A percentile compares a stretch with the other conserved stretches of the same genome.
Evolutionary conservation across 768 basidiomycete genomes (phyloP).

Genomic region (Clitopilus hobsonii): DNA sequence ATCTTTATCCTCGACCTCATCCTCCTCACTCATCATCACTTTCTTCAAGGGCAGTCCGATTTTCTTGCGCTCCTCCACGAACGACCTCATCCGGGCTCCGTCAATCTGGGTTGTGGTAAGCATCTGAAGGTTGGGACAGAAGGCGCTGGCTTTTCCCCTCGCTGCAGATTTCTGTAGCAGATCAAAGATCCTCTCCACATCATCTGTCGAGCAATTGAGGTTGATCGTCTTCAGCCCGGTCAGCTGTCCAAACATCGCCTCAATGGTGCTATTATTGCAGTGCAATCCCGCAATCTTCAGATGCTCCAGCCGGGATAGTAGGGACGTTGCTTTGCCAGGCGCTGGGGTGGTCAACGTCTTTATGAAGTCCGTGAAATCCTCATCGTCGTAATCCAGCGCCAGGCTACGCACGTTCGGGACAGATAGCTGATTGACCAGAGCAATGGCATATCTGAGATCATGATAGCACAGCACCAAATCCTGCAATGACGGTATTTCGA

Average conservation of each 20-base stretch:
- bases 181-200: constrained; percentile 26
- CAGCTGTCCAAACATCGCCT: constrained; percentile 43
- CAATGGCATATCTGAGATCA: constrained; percentile 28
- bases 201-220: constrained; percentile 25
- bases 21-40: constrained; percentile 42
- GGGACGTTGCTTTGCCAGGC: constrained; percentile 32
- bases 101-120: constrained; percentile 42
- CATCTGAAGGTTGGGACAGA: constrained; percentile 47
- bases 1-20: constrained; percentile 35
- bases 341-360: constrained; percentile 35
- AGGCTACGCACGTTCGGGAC: constrained; percentile 35
- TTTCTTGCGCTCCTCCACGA: constrained; percentile 38
- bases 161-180: constrained; percentile 14
- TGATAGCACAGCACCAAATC: constrained; percentile 36
- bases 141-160: constrained; percentile 18
- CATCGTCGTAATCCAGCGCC: constrained; percentile 52
- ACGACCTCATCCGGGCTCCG: constrained; percentile 32
- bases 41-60: constrained; percentile 41
- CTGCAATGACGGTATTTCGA: constrained; percentile 35
- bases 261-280: constrained; percentile 27
- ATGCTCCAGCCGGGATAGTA: constrained; percentile 44
- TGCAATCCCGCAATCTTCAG: constrained; percentile 51
- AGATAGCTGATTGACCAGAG: constrained; percentile 33
- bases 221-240: constrained; percentile 39
- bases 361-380: constrained; percentile 50